Conservation (phyloP, 768 basidiomycete species). For the Agaricus bisporus region DNA sequence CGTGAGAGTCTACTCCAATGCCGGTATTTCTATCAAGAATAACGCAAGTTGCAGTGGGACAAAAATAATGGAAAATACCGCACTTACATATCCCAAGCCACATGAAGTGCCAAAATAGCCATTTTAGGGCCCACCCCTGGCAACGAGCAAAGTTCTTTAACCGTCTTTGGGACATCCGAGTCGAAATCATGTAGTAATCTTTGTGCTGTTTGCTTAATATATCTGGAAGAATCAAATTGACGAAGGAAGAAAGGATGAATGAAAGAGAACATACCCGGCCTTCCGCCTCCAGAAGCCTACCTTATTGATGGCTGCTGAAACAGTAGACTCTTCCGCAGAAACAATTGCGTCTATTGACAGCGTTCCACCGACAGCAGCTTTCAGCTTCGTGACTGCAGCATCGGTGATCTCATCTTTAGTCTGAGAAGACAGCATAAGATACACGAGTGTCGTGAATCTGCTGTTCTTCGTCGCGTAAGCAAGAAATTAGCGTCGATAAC, state of each 20-base stretch:
- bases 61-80: not conserved
- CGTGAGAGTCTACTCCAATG: slow-evolving; percentile 95
- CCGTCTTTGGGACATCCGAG: slow-evolving; percentile 84
- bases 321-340: slow-evolving; percentile 50
- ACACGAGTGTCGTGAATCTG: slow-evolving; percentile 81
- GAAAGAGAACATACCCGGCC: slow-evolving; percentile 49
- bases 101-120: slow-evolving; percentile 82
- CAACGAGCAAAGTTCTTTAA: slow-evolving; percentile 80
- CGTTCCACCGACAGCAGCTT: slow-evolving; percentile 67
- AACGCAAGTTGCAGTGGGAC: not conserved
- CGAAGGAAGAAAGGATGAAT: not conserved
- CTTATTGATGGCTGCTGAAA: slow-evolving; percentile 76
- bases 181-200: slow-evolving; percentile 64
- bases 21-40: slow-evolving; percentile 61
- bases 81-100: slow-evolving; percentile 76
- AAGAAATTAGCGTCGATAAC: not conserved
- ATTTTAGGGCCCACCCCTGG: slow-evolving; percentile 96
- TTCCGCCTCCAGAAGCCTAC: slow-evolving; percentile 93
- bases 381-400: slow-evolving; percentile 70
- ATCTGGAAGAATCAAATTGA: slow-evolving; percentile 31
- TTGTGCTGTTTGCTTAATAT: slow-evolving; percentile 68
- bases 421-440: slow-evolving; percentile 93
- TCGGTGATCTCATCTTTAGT: slow-evolving; percentile 93
- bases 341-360: slow-evolving; percentile 67
- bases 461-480: slow-evolving; percentile 46